phyloP scores from a whole-genome alignment of 306 rosid species.

The Rosa persica region DNA sequence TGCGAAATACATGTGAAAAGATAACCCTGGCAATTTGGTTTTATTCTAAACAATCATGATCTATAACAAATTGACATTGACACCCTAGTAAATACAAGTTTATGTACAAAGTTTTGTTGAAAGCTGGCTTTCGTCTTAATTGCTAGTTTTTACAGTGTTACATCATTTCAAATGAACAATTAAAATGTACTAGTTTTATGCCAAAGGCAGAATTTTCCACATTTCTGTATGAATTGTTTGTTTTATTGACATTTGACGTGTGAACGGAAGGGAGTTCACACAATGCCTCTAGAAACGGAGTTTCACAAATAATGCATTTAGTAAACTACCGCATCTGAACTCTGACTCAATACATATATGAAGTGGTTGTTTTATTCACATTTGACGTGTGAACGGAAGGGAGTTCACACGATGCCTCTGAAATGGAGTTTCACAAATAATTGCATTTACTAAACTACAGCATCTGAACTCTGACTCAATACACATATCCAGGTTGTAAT shows the following conservation, averaged over 20 bases:
- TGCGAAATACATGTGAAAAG: background rate
- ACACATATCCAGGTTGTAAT: constrained; percentile 64
- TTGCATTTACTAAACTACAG: background rate
- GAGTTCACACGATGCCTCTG: background rate
- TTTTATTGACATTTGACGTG: background rate
- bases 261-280: background rate
- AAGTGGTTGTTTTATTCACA: background rate
- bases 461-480: constrained; percentile 14
- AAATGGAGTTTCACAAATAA: background rate
- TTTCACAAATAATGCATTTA: background rate
- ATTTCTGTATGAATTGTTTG: background rate
- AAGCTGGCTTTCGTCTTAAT: background rate
- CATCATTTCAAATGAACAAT: background rate
- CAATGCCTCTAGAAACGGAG: background rate
- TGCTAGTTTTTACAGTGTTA: background rate
- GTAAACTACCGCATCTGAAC: constrained; percentile 10
- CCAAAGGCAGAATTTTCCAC: background rate
- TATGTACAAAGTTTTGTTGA: background rate
- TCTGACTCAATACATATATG: constrained; percentile 4
- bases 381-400: constrained; percentile 1
- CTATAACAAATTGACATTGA: background rate
- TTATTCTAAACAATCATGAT: background rate
- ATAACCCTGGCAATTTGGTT: background rate
- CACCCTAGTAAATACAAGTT: background rate
- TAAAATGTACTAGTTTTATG: background rate